Percentiles rank a stretch among this genome's conserved stretches.
Evolutionary conservation across 2,329 filamentous ascomycete species (phyloP).

Genomic region (Ilyonectria destructans): DNA sequence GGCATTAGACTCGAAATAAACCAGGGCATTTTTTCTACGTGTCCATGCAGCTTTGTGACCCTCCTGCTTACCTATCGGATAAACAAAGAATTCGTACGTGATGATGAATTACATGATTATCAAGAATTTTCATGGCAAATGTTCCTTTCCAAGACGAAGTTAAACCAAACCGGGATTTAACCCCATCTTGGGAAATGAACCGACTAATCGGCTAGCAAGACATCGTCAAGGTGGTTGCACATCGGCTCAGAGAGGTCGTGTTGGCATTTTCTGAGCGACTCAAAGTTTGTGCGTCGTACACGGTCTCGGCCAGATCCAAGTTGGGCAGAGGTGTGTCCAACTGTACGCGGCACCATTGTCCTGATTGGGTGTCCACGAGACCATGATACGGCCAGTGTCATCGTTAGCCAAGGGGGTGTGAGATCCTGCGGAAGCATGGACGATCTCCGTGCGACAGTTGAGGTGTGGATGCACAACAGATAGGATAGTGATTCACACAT

Average conservation of each 20-base stretch:
- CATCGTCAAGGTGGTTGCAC: neutral
- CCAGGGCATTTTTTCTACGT: neutral
- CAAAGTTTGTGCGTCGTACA: neutral
- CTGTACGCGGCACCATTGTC: constrained; percentile 9
- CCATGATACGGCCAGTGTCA: constrained; percentile 9
- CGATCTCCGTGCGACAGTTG: neutral
- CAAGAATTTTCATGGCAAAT: neutral
- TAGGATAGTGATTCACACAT: neutral
- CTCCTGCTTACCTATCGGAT: neutral
- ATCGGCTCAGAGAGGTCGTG: neutral
- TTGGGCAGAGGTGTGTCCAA: constrained; percentile 8
- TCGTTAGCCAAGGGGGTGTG: neutral
- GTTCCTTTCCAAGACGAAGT: neutral
- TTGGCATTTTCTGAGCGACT: neutral
- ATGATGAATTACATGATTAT: neutral
- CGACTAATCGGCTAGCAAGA: neutral
- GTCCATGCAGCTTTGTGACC: neutral
- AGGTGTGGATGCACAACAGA: constrained; percentile 10
- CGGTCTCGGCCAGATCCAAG: constrained; percentile 4
- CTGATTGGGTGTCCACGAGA: neutral
- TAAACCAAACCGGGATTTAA: neutral
- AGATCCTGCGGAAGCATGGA: constrained; percentile 6
- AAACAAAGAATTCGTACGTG: neutral
- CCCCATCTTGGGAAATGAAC: neutral
- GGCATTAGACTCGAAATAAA: constrained; percentile 14